Evolutionary conservation across 192 early-diverging fungal species (phyloP).

Genomic region (Glomus cerebriforme): DNA sequence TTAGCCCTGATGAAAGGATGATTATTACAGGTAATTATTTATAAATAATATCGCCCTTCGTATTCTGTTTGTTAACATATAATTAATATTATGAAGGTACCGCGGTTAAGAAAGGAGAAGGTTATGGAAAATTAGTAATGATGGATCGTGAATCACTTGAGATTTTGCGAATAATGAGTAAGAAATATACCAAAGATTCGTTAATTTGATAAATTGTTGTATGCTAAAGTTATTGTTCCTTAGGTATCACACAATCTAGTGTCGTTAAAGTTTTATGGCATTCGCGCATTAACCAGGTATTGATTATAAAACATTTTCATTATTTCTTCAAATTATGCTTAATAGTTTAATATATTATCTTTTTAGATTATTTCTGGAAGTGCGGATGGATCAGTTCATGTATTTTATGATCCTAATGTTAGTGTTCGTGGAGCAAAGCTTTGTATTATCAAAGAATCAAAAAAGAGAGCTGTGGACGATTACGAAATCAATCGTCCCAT

Average conservation of each 20-base stretch:
- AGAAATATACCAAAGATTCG: background rate
- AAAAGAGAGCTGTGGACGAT: constrained; percentile 63
- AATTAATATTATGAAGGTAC: constrained; percentile 42
- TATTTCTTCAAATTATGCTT: background rate
- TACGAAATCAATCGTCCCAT: constrained; percentile 71
- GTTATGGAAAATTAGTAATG: constrained; percentile 65
- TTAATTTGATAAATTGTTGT: background rate
- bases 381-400: constrained; percentile 70
- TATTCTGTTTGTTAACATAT: background rate
- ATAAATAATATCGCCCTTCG: background rate
- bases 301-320: background rate
- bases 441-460: constrained; percentile 66
- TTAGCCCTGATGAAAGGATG: constrained; percentile 77
- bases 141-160: constrained; percentile 65
- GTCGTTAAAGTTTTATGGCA: constrained; percentile 87
- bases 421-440: constrained; percentile 74
- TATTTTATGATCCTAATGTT: constrained; percentile 73
- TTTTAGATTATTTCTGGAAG: constrained; percentile 75
- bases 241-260: constrained; percentile 55
- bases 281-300: constrained; percentile 73
- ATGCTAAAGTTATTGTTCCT: background rate
- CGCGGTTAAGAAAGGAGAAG: constrained; percentile 70
- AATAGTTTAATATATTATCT: background rate
- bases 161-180: constrained; percentile 54
- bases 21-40: constrained; percentile 81